Conservation (phyloP, 148 eudicot genomes). For the Arctostaphylos glauca region DNA sequence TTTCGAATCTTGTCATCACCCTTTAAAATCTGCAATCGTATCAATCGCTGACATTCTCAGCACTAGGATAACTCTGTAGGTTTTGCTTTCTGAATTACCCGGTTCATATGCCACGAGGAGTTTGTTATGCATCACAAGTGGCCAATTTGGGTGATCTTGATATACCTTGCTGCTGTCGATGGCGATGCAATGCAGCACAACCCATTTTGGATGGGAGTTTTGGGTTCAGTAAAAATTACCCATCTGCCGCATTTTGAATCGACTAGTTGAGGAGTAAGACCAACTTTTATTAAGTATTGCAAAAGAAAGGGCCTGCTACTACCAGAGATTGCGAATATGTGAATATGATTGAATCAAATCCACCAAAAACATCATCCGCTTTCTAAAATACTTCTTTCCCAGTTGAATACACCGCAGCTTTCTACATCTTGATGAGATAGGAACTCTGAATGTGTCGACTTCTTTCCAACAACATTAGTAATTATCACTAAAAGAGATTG, state of each 20-base stretch:
- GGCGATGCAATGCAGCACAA: not conserved
- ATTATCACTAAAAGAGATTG: slow-evolving; percentile 48
- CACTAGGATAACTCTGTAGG: too few species aligned
- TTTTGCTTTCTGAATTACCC: too few species aligned
- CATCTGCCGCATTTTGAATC: not conserved
- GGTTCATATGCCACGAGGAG: too few species aligned
- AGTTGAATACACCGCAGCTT: slow-evolving; percentile 45
- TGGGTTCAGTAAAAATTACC: not conserved
- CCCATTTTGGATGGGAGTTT: not conserved
- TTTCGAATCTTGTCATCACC: not conserved
- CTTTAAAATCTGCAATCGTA: not conserved
- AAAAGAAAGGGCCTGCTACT: too few species aligned
- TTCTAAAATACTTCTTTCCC: slow-evolving; percentile 55
- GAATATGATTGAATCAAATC: not conserved
- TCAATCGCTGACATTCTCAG: too few species aligned
- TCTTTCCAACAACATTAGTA: slow-evolving; percentile 39
- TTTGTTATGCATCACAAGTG: not conserved
- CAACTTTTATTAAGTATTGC: too few species aligned
- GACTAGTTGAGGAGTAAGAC: not conserved
- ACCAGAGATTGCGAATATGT: not conserved
- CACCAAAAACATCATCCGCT: slow-evolving; percentile 17
- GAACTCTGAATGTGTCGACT: slow-evolving; percentile 28
- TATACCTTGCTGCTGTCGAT: not conserved
- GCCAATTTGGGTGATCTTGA: not conserved
- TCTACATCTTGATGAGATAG: slow-evolving; percentile 45